Conservation (phyloP, 2,329 filamentous ascomycete species). For the Trichophyton simii region DNA sequence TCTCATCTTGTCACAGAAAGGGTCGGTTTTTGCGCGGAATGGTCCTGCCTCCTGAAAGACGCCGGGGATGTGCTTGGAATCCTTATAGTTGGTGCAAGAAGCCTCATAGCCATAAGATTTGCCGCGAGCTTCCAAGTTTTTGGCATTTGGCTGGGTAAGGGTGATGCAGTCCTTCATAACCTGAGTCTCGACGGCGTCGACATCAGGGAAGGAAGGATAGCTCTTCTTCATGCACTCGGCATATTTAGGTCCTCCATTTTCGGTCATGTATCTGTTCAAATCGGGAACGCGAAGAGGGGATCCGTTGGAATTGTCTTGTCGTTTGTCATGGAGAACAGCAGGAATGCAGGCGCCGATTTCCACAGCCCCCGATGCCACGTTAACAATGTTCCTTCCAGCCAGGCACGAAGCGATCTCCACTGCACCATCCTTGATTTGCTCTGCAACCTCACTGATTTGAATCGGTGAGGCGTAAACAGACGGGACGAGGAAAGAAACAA, state of each 20-base stretch:
- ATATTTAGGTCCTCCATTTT: neutral
- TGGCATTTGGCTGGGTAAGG: neutral
- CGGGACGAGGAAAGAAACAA: neutral
- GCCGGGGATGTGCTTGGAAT: neutral
- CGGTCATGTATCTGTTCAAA: neutral
- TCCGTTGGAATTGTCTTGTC: too few relatives aligned
- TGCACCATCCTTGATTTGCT: too few relatives aligned
- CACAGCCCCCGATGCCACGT: too few relatives aligned
- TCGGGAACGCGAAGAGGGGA: neutral
- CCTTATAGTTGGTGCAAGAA: neutral
- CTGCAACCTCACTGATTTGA: neutral
- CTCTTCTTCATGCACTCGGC: constrained; percentile 1
- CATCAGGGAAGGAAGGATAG: neutral
- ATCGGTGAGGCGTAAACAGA: neutral
- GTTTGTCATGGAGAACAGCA: too few relatives aligned
- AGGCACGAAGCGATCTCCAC: too few relatives aligned
- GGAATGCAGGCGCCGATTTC: too few relatives aligned
- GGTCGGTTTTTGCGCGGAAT: neutral
- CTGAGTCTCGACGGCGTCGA: neutral
- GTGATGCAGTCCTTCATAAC: neutral
- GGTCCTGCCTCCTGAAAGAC: constrained; percentile 1
- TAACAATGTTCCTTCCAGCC: too few relatives aligned
- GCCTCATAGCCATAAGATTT: neutral
- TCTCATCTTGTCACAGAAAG: constrained; percentile 4
- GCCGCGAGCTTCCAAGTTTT: neutral